Percentiles rank a stretch among this genome's conserved stretches.
These are phyloP conservation scores for Gomphus bonarii DNA, from an alignment of 1,284 basidiomycete species.

Conservation along the genomic window DNA sequence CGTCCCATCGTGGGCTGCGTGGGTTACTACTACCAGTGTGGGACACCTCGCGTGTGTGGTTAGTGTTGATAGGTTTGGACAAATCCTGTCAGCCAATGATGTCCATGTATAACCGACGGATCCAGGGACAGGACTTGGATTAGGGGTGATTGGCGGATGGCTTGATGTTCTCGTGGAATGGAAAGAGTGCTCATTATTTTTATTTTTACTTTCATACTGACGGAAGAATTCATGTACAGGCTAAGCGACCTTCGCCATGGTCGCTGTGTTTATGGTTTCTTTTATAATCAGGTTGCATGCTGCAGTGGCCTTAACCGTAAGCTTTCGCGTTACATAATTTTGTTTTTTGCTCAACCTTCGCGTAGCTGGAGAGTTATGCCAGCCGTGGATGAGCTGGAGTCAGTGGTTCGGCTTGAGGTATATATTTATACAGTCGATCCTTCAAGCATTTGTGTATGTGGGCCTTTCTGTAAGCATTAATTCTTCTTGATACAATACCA, in stretches of 20 bases:
- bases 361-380: conserved; percentile 60
- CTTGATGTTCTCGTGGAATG: conserved; percentile 68
- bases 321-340: conserved; percentile 20
- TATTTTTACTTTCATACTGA: background rate
- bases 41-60: conserved; percentile 55
- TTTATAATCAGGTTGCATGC: conserved; percentile 65
- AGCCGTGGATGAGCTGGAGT: conserved; percentile 63
- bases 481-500: background rate
- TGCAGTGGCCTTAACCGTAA: conserved; percentile 65
- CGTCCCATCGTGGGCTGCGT: conserved; percentile 41
- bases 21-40: conserved; percentile 43
- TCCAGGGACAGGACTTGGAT: conserved; percentile 53
- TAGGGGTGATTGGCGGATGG: conserved; percentile 63
- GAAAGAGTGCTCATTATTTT: conserved; percentile 26
- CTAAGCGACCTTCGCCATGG: conserved; percentile 63
- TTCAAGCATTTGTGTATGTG: conserved; percentile 57
- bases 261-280: conserved; percentile 58
- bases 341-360: conserved; percentile 5
- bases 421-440: conserved; percentile 46
- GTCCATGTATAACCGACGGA: background rate
- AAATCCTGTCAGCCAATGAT: background rate
- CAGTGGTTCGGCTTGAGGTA: conserved; percentile 41
- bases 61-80: conserved; percentile 27
- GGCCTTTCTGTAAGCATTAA: conserved; percentile 41
- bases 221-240: conserved; percentile 26